Evolutionary conservation across 441 rosid genomes (phyloP).

Genomic region (Adansonia gregorii): DNA sequence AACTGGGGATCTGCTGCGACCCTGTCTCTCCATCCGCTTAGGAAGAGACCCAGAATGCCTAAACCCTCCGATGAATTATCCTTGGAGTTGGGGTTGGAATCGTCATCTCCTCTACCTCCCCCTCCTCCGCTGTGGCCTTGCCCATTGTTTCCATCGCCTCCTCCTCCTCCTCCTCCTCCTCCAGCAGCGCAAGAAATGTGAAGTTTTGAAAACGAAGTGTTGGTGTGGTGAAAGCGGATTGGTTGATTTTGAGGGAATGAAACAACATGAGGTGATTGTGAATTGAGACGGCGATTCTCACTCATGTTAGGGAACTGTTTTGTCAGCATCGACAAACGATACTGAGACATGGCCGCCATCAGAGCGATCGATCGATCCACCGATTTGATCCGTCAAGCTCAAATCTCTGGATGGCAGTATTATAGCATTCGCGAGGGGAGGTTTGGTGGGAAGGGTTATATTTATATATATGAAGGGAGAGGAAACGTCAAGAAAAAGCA

Average conservation of each 20-base stretch:
- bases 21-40: constrained; percentile 82
- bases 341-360: constrained; percentile 55
- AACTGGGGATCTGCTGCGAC: constrained; percentile 96
- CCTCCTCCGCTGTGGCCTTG: constrained; percentile 42
- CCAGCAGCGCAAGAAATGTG: constrained; percentile 29
- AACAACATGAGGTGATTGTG: constrained; percentile 24
- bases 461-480: no score
- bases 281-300: constrained; percentile 31
- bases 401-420: background rate
- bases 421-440: background rate
- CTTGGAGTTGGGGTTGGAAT: constrained; percentile 27
- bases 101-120: constrained; percentile 41
- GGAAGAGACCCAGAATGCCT: constrained; percentile 51
- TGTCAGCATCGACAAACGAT: constrained; percentile 39
- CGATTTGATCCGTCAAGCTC: background rate
- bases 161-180: constrained; percentile 31
- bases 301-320: constrained; percentile 28
- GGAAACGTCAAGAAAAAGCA: no score
- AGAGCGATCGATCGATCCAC: background rate
- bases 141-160: constrained; percentile 38
- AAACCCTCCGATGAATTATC: constrained; percentile 46
- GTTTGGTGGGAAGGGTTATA: no score
- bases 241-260: constrained; percentile 45
- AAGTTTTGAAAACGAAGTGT: constrained; percentile 26
- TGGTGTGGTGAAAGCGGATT: constrained; percentile 40